phyloP scores from a whole-genome alignment of 202 grass and related monocot genomes.

The Eragrostis tef region DNA sequence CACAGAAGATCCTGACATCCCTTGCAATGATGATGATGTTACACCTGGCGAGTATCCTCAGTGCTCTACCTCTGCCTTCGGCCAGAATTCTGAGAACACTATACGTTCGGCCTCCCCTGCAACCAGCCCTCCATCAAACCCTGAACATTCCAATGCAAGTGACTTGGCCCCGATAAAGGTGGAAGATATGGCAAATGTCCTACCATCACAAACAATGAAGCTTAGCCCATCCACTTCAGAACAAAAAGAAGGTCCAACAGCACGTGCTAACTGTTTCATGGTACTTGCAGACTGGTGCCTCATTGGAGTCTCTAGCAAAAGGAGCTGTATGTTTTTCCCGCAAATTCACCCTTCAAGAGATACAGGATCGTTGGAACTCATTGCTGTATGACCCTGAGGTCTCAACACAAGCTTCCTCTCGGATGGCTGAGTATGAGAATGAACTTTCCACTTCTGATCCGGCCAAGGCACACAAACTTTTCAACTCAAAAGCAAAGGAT shows the following conservation, averaged over 20 bases:
- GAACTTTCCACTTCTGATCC: constrained; percentile 63
- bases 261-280: constrained; percentile 16
- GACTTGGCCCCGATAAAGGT: constrained; percentile 49
- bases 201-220: constrained; percentile 47
- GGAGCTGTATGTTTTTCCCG: constrained; percentile 86
- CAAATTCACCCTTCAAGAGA: constrained; percentile 81
- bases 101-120: constrained; percentile 35
- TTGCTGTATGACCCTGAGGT: constrained; percentile 71
- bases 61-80: constrained; percentile 37
- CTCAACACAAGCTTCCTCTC: constrained; percentile 67
- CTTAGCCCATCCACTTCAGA: constrained; percentile 49
- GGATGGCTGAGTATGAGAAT: constrained; percentile 70
- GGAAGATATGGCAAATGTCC: constrained; percentile 43
- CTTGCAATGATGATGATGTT: constrained; percentile 71
- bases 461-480: constrained; percentile 60
- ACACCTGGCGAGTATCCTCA: constrained; percentile 46
- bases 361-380: constrained; percentile 85
- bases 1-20: constrained; percentile 89
- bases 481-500: constrained; percentile 67
- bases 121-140: constrained; percentile 41
- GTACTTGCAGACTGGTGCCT: constrained; percentile 82
- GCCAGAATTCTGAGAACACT: constrained; percentile 41
- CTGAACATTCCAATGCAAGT: constrained; percentile 43
- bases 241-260: constrained; percentile 52
- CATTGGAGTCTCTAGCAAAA: constrained; percentile 88